Evolutionary conservation across 2,329 filamentous ascomycete species (phyloP).

Genomic region (Byssochlamys sp.): DNA sequence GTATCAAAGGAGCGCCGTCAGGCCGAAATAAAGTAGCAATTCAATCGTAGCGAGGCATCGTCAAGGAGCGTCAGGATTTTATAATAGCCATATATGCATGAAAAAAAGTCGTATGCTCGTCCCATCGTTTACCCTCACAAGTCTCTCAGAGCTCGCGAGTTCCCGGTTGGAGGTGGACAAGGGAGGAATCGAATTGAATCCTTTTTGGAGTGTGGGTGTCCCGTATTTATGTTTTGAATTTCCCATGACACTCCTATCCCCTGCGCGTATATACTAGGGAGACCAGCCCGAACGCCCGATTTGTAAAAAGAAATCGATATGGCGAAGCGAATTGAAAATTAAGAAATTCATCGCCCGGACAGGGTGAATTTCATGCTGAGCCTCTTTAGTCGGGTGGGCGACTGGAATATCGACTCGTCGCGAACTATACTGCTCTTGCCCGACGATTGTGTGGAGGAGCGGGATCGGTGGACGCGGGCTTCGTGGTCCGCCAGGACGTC

Average conservation of each 20-base stretch:
- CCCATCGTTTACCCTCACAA: background rate
- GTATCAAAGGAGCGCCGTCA: slow-evolving; percentile 1
- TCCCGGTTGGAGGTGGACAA: background rate
- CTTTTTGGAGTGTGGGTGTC: background rate
- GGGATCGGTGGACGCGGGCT: slow-evolving; percentile 24
- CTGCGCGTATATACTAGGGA: background rate
- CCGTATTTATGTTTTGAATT: background rate
- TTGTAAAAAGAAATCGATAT: background rate
- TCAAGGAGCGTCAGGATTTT: background rate
- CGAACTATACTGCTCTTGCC: slow-evolving; percentile 18
- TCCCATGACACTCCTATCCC: background rate
- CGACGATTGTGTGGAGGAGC: slow-evolving; percentile 29
- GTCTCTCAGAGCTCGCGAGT: background rate
- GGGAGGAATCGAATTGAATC: background rate
- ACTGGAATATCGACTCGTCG: background rate
- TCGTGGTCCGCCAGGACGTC: slow-evolving; percentile 35
- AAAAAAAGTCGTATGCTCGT: background rate
- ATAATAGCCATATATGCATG: background rate
- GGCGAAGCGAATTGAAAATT: background rate
- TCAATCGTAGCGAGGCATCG: background rate
- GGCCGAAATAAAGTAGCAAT: background rate
- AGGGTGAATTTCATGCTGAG: slow-evolving; percentile 1
- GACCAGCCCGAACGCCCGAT: background rate
- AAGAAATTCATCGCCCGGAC: background rate
- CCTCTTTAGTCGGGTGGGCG: background rate